Percentiles rank a stretch among this genome's conserved stretches.
Evolutionary conservation across 2,329 filamentous ascomycete genomes (phyloP).

Genomic region (Claviceps paspali): DNA sequence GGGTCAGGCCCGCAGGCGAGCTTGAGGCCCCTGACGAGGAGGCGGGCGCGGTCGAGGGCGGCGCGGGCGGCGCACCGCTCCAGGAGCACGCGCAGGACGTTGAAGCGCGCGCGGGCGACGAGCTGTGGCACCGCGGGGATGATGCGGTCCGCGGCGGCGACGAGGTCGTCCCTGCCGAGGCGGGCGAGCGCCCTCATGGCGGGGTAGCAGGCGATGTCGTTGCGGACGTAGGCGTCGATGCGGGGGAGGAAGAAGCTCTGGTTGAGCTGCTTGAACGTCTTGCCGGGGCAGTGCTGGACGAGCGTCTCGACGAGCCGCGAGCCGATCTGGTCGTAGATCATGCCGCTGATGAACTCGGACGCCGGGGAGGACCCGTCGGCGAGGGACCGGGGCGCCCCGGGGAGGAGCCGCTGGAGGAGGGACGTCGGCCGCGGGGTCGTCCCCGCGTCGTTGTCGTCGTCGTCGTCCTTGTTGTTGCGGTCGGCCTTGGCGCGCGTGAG

Average conservation of each 20-base stretch:
- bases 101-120: slow-evolving; percentile 59
- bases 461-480: slow-evolving; percentile 4
- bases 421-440: no score
- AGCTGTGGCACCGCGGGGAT: slow-evolving; percentile 57
- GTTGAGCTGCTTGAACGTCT: slow-evolving; percentile 81
- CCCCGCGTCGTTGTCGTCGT: no score
- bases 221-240: slow-evolving; percentile 67
- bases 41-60: slow-evolving; percentile 34
- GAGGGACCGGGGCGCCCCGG: slow-evolving; percentile 56
- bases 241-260: slow-evolving; percentile 64
- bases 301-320: slow-evolving; percentile 83
- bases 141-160: slow-evolving; percentile 56
- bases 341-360: slow-evolving; percentile 62
- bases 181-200: slow-evolving; percentile 71
- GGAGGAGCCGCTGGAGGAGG: slow-evolving; percentile 63
- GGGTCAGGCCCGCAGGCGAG: slow-evolving; percentile 32
- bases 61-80: slow-evolving; percentile 65
- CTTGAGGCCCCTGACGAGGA: slow-evolving; percentile 31
- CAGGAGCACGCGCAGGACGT: slow-evolving; percentile 67
- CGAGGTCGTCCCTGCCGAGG: slow-evolving; percentile 72
- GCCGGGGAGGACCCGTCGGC: slow-evolving; percentile 58
- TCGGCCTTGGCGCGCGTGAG: slow-evolving; percentile 48
- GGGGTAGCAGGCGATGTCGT: slow-evolving; percentile 81
- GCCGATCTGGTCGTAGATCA: slow-evolving; percentile 82
- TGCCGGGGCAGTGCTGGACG: slow-evolving; percentile 65